A percentile compares a stretch with the other conserved stretches of the same genome.
Evolutionary conservation across 2,329 filamentous ascomycete genomes (phyloP).

Genomic region (Aspergillus sp.): DNA sequence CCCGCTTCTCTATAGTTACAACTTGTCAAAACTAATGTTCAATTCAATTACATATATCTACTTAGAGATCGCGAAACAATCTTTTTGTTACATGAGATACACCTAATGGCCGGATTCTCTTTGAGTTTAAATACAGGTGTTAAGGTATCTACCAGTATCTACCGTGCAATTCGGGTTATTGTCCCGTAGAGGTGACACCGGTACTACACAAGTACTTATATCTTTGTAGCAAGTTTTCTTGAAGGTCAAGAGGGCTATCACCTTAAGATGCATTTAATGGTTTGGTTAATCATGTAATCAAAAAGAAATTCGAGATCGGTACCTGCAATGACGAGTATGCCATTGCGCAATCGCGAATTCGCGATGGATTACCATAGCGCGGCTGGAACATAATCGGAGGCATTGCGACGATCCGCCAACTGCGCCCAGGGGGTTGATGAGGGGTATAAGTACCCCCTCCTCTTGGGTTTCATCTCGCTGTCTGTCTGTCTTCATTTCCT

Average conservation of each 20-base stretch:
- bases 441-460: neutral
- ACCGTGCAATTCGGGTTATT: neutral
- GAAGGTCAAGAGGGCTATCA: neutral
- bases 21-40: neutral
- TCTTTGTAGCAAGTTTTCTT: neutral
- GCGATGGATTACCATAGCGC: neutral
- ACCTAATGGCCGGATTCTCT: neutral
- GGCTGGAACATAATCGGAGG: neutral
- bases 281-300: too few relatives aligned
- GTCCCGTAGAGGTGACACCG: too few relatives aligned
- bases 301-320: neutral
- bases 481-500: neutral
- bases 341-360: neutral
- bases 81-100: neutral
- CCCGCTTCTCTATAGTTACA: slow-evolving; percentile 14
- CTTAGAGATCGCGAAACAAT: neutral
- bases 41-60: neutral
- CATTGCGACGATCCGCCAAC: neutral
- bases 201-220: too few relatives aligned
- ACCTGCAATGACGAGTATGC: neutral
- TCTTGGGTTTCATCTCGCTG: neutral
- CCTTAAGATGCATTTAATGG: too few relatives aligned
- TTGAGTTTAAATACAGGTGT: neutral
- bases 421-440: neutral
- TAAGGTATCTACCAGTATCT: neutral